Percentiles rank a stretch among this genome's conserved stretches.
These are phyloP conservation scores for Russula compacta DNA, from an alignment of 768 basidiomycete species.

Conservation along the genomic window DNA sequence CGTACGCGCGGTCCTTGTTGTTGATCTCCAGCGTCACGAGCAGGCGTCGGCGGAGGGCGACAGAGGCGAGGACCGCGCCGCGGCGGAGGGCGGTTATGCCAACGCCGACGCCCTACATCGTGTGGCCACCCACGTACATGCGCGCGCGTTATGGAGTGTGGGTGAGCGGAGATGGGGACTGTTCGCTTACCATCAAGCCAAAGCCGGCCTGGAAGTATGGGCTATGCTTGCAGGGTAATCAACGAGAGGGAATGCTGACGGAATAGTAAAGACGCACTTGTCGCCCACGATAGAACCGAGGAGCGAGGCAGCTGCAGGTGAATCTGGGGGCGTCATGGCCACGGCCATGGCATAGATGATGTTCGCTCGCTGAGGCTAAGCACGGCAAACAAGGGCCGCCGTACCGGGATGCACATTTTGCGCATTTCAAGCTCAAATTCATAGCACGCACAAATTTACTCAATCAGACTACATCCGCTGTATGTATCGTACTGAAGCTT, in stretches of 20 bases:
- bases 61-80: constrained; percentile 56
- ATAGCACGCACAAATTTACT: not conserved
- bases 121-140: not conserved
- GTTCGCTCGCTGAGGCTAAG: not conserved
- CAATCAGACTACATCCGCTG: constrained; percentile 6
- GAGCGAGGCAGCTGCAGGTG: not conserved
- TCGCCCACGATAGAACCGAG: constrained; percentile 38
- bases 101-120: constrained; percentile 76
- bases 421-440: not conserved
- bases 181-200: constrained; percentile 74
- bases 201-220: constrained; percentile 98
- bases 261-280: constrained; percentile 44
- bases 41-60: constrained; percentile 76
- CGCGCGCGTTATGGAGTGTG: not conserved
- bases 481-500: constrained; percentile 1
- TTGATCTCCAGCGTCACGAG: constrained; percentile 94
- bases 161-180: not conserved
- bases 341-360: too few relatives aligned
- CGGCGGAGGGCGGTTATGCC: constrained; percentile 69
- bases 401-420: not conserved
- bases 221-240: constrained; percentile 41
- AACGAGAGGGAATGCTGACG: not conserved
- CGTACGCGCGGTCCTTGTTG: constrained; percentile 89
- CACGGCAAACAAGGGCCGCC: not conserved
- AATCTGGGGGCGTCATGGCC: not conserved